Base-by-base conservation (phyloP, 495 filamentous ascomycete species). In the Aspergillus olivimuriae region DNA sequence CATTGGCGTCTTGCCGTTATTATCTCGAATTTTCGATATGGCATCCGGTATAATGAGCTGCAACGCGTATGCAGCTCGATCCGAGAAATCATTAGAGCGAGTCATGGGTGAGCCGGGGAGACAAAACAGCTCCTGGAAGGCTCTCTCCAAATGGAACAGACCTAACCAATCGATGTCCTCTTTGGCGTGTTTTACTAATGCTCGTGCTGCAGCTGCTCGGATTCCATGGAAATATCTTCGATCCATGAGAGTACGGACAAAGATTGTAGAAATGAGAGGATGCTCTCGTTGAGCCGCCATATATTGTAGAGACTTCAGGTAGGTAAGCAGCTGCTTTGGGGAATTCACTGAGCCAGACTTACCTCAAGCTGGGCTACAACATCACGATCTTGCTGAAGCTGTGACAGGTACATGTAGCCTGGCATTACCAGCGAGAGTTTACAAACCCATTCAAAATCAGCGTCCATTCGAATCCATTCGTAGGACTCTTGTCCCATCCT, bases 391-490 rank as follows among this genome's bases (percentile, higher is more conserved):
- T 99, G 94, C 55, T 99, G 92, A 33, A 99, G 70, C 58, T 99
- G 92, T 1, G 92, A 96, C 41, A 95, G 74, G 57, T 88, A 95
- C 92, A 99, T 99, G 69, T 96, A 97, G 2, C 83, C 75, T 6
- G 87, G 88, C 80, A 95, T 86, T 22, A 76, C 80, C 37, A 90
- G 73, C 31, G 79, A 78, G 39, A 86, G 73, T 39, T 83, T 83
- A 66, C 86, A 90, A 30, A 96, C 80, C 92, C 92, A 99, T 57
- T 99, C 92, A 52, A 96, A 96, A 62, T 99, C 92, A 15, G 90
- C 88, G 64, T 99, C 92, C 74, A 97, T 86, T 12, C 92, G 81
- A 46, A 97, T 92, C 92, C 92, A 99, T 60, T 99, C 92, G 57
- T 96, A 99, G 2, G 85, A 92, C 57, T 99, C 92, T 41, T 89